phyloP scores from a whole-genome alignment of 2,329 filamentous ascomycete genomes.

The Fusarium irregulare region DNA sequence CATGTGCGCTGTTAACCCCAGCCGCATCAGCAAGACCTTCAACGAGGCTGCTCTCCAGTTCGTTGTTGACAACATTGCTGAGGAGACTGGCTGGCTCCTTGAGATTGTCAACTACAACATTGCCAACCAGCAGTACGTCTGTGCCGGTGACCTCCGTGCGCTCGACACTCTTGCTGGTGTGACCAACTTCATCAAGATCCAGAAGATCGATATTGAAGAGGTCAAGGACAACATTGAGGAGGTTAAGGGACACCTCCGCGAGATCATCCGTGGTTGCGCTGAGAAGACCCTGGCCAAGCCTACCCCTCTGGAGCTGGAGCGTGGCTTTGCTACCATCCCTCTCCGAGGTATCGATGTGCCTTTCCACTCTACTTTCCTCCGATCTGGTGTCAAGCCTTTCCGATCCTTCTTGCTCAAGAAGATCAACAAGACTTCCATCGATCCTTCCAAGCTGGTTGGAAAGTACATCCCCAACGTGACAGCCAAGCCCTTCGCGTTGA shows the following conservation, averaged over 20 bases:
- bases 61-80: constrained; percentile 93
- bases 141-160: constrained; percentile 75
- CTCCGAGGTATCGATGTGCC: constrained; percentile 97
- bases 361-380: constrained; percentile 98
- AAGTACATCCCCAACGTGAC: constrained; percentile 99
- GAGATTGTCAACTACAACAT: constrained; percentile 99
- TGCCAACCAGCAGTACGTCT: constrained; percentile 80
- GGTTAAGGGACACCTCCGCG: constrained; percentile 86
- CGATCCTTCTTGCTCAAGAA: constrained; percentile 98
- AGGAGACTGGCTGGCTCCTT: constrained; percentile 93
- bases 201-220: constrained; percentile 96
- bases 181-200: constrained; percentile 93
- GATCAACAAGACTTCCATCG: constrained; percentile 99
- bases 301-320: constrained; percentile 86
- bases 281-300: constrained; percentile 91
- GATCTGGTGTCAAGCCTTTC: constrained; percentile 99
- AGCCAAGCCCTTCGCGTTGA: constrained; percentile 92
- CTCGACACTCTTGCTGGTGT: constrained; percentile 81
- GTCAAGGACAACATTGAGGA: constrained; percentile 91
- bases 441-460: constrained; percentile 94
- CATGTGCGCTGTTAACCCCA: constrained; percentile 99
- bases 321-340: constrained; percentile 96
- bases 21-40: constrained; percentile 98
- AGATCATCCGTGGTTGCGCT: constrained; percentile 91
- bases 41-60: constrained; percentile 98